Base-by-base conservation (phyloP, 768 basidiomycete genomes). In the Suillus placidus region DNA sequence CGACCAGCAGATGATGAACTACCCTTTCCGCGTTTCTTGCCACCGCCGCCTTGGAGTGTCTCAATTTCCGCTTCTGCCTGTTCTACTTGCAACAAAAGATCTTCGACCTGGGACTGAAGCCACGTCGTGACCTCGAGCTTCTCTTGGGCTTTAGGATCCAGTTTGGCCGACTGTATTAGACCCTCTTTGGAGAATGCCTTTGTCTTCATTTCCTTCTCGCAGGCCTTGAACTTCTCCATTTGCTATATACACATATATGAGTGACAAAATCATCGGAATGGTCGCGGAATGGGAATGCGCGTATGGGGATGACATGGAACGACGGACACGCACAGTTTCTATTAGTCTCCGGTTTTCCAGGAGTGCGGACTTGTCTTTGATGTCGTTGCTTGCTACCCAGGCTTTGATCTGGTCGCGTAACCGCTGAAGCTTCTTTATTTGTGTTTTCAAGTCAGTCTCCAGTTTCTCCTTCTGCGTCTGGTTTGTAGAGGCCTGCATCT, bases 221-320 rank as follows among this genome's bases (percentile, higher is more conserved):
- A 95, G 30, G 97, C 97, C 74, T 99, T 99, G 88, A 99, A 99
- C 76, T 95, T 96, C 83, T 99, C 97, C 97, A 99, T 99, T 99
- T 99, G 97, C 97, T 99, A 78, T 64, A 67, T 65, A 75, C 64
- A 65, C 54, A 18, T 23, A 42, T 45, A 71, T 67, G 57, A 65
- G 66, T 45, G 10, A 34, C 10, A 40, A 26, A 8, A 47, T 64
- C 23, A 26, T 60, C 42, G n/a, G 60, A 34, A 67, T 66, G 20
- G 70, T 62, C 63, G 58, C 65, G 73, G 62, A 69, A 60, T 45
- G 34, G 61, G 52, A 43, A 55, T 8, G 56, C 43, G 45, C 52
- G 42, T 37, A 38, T 49, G 32, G 14, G 12, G 35, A 42, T 10
- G 34, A 32, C 35, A 62, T 18, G 43, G 37, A 30, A 38, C 14